Conservation (phyloP, 1,139 yeast genomes). For the Scheffersomyces lignicola region DNA sequence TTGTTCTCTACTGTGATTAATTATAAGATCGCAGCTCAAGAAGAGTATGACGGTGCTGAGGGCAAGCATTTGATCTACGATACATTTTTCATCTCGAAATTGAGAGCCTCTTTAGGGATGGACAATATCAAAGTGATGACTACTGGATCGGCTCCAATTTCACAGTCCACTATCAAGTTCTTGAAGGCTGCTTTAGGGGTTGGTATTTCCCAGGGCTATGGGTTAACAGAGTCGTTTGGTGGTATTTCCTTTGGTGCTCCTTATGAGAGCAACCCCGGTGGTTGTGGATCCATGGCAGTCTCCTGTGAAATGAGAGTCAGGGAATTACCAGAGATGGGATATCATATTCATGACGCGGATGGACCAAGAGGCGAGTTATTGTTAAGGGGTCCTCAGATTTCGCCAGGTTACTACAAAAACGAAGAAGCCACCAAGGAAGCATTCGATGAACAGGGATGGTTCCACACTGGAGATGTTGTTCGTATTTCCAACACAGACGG, state of each 20-base stretch:
- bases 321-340: slow-evolving; percentile 70
- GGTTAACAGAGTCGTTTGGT: slow-evolving; percentile 74
- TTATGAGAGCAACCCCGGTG: slow-evolving; percentile 52
- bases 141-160: slow-evolving; percentile 77
- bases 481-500: slow-evolving; percentile 39
- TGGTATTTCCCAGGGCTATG: slow-evolving; percentile 72
- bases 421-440: slow-evolving; percentile 32
- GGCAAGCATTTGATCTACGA: slow-evolving; percentile 46
- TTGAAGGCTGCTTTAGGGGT: slow-evolving; percentile 60
- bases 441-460: slow-evolving; percentile 53
- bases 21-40: slow-evolving; percentile 20
- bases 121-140: slow-evolving; percentile 43
- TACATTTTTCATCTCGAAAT: slow-evolving; percentile 46
- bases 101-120: slow-evolving; percentile 59
- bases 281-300: slow-evolving; percentile 61
- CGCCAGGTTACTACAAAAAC: slow-evolving; percentile 60
- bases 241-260: slow-evolving; percentile 50
- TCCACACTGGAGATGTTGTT: slow-evolving; percentile 76
- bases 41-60: slow-evolving; percentile 18
- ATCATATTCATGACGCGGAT: slow-evolving; percentile 44
- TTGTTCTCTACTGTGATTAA: slow-evolving; percentile 19
- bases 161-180: slow-evolving; percentile 58
- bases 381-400: slow-evolving; percentile 68
- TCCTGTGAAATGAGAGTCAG: slow-evolving; percentile 59
- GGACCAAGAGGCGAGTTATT: slow-evolving; percentile 57